These are phyloP conservation scores for Tolypocladium tundrense DNA, from an alignment of 2,329 filamentous ascomycete genomes.

Conservation along the genomic window DNA sequence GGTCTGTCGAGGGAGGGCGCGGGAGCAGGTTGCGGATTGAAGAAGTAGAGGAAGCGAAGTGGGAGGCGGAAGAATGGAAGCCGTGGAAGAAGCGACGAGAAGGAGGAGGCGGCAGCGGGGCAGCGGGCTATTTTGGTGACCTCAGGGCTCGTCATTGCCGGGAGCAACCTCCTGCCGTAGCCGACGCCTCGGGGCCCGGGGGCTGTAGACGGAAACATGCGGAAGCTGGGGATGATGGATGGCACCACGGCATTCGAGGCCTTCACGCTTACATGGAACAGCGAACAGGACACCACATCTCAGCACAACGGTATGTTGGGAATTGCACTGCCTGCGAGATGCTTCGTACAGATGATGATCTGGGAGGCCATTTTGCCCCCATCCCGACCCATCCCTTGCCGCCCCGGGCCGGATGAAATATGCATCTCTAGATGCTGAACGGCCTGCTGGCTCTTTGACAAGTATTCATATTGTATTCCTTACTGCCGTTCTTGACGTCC, in stretches of 20 bases:
- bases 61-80: neutral
- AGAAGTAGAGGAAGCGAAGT: neutral
- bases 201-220: conserved; percentile 19
- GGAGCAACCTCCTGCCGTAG: conserved; percentile 16
- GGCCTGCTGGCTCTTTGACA: neutral
- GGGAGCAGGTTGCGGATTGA: neutral
- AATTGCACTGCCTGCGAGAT: neutral
- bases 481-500: neutral
- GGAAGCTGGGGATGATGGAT: conserved; percentile 8
- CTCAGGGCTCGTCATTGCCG: conserved; percentile 14
- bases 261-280: neutral
- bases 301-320: neutral
- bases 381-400: neutral
- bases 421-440: neutral
- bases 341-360: neutral
- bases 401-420: neutral
- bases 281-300: neutral
- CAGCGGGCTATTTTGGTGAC: neutral
- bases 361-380: neutral
- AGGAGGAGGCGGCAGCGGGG: neutral
- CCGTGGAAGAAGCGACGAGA: neutral
- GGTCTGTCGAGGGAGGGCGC: neutral
- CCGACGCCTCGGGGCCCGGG: conserved; percentile 12
- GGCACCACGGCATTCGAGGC: neutral
- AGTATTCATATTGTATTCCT: neutral